Conservation (phyloP, 2,329 filamentous ascomycete species). For the Trichoderma simmonsii region DNA sequence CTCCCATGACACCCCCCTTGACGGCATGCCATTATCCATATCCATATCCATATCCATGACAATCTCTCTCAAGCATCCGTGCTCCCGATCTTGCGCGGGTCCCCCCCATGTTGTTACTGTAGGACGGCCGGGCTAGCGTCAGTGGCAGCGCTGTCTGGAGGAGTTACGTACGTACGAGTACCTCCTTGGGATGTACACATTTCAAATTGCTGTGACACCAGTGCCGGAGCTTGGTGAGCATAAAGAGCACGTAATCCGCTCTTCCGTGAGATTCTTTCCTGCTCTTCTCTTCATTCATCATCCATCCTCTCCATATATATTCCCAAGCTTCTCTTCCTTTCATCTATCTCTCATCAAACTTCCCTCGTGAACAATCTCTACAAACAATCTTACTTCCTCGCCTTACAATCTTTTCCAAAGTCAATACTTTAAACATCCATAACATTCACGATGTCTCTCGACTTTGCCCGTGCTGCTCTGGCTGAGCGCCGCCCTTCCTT, state of each 20-base stretch:
- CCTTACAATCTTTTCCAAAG: not conserved
- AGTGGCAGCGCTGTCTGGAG: not conserved
- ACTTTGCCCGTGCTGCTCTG: conserved; percentile 20
- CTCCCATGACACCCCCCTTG: not conserved
- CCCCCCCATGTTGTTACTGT: conserved; percentile 1
- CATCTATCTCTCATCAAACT: not conserved
- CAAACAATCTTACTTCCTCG: not conserved
- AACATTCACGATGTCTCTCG: conserved; percentile 15
- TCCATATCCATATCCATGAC: not conserved
- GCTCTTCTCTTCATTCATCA: not conserved
- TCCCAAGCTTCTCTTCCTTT: not conserved
- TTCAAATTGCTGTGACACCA: conserved; percentile 1
- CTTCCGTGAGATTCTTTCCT: conserved; percentile 11
- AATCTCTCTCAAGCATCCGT: conserved; percentile 3
- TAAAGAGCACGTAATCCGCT: conserved; percentile 31
- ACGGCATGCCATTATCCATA: not conserved
- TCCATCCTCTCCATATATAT: conserved; percentile 10
- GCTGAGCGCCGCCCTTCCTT: conserved; percentile 18
- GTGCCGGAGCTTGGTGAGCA: conserved; percentile 19
- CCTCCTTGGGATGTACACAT: not conserved
- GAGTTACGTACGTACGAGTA: not conserved
- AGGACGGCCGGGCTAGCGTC: conserved; percentile 5
- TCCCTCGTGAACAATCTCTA: not conserved
- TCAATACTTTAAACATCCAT: not conserved
- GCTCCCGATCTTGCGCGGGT: conserved; percentile 16